A percentile compares a stretch with the other conserved stretches of the same genome.
These are phyloP conservation scores for Aspergillus taichungensis DNA, from an alignment of 495 filamentous ascomycete species.

Conservation along the genomic window DNA sequence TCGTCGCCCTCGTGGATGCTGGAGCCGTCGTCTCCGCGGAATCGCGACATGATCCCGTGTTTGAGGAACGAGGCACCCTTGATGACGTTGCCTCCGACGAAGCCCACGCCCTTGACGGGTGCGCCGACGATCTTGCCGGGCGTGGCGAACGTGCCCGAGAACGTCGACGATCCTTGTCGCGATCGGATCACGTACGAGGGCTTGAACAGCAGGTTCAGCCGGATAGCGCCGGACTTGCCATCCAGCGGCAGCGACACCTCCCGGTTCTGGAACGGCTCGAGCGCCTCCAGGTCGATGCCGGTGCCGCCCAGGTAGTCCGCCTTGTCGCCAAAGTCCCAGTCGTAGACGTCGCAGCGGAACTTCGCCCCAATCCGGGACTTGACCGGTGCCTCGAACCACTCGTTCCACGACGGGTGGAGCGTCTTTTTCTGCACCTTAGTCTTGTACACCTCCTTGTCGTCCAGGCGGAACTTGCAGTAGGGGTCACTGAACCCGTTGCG, in stretches of 20 bases:
- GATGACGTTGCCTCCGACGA: slow-evolving; percentile 70
- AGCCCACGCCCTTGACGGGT: slow-evolving; percentile 81
- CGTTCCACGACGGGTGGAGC: slow-evolving; percentile 88
- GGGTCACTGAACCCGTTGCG: slow-evolving; percentile 95
- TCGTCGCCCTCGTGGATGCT: slow-evolving; percentile 45
- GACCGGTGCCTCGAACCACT: slow-evolving; percentile 79
- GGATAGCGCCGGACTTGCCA: slow-evolving; percentile 79
- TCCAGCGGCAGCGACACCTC: slow-evolving; percentile 69
- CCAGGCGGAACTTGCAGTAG: slow-evolving; percentile 88
- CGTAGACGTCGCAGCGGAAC: slow-evolving; percentile 76
- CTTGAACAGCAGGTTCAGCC: slow-evolving; percentile 84
- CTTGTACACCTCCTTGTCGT: slow-evolving; percentile 81
- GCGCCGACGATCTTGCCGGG: slow-evolving; percentile 92
- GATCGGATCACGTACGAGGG: slow-evolving; percentile 83
- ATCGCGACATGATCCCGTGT: slow-evolving; percentile 54
- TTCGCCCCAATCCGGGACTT: slow-evolving; percentile 77
- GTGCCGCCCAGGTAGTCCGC: slow-evolving; percentile 76
- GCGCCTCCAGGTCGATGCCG: slow-evolving; percentile 65
- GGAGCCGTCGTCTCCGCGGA: slow-evolving; percentile 29
- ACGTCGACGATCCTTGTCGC: slow-evolving; percentile 84
- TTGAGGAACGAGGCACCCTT: slow-evolving; percentile 86
- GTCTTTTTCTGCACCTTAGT: slow-evolving; percentile 96
- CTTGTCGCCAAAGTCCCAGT: slow-evolving; percentile 92
- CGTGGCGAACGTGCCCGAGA: slow-evolving; percentile 81
- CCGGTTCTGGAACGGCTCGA: slow-evolving; percentile 76